A percentile compares a stretch with the other conserved stretches of the same genome.
phyloP scores from a whole-genome alignment of 1,139 yeast species.

The Scheffersomyces segobiensis region DNA sequence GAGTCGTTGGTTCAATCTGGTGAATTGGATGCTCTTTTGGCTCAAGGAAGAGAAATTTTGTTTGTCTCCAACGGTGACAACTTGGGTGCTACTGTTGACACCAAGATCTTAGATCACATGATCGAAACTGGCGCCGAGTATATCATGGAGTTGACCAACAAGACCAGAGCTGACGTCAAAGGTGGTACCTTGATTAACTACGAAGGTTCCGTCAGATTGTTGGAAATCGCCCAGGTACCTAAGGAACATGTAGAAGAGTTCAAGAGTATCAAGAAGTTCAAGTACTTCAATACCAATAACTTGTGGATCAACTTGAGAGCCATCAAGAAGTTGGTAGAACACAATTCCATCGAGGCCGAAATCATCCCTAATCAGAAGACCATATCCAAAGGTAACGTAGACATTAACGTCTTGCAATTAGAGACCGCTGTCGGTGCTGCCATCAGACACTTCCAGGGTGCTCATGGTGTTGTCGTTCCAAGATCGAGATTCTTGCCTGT shows the following conservation, averaged over 20 bases:
- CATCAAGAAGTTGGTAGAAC: conserved; percentile 86
- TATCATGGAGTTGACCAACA: conserved; percentile 97
- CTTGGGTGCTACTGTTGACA: conserved; percentile 96
- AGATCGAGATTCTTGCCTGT: conserved; percentile 97
- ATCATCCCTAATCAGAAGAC: conserved; percentile 93
- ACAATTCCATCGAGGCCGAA: conserved; percentile 82
- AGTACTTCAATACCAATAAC: conserved; percentile 96
- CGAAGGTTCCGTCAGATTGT: conserved; percentile 89
- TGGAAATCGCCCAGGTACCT: conserved; percentile 98
- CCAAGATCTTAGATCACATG: conserved; percentile 90
- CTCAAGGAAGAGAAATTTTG: conserved; percentile 91
- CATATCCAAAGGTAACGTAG: conserved; percentile 72
- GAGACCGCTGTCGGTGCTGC: conserved; percentile 99
- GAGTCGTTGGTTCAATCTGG: conserved; percentile 90
- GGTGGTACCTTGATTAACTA: conserved; percentile 98
- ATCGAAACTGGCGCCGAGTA: conserved; percentile 88
- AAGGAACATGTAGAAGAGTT: conserved; percentile 98
- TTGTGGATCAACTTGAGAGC: conserved; percentile 97
- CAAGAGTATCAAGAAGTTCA: conserved; percentile 95
- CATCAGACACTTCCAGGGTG: conserved; percentile 90
- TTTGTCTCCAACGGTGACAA: conserved; percentile 98
- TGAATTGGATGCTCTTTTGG: conserved; percentile 84
- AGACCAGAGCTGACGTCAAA: conserved; percentile 98
- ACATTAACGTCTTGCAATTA: conserved; percentile 85
- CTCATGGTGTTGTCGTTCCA: conserved; percentile 98